phyloP scores from a whole-genome alignment of 2,329 filamentous ascomycete genomes.

The Monosporascus sp. region DNA sequence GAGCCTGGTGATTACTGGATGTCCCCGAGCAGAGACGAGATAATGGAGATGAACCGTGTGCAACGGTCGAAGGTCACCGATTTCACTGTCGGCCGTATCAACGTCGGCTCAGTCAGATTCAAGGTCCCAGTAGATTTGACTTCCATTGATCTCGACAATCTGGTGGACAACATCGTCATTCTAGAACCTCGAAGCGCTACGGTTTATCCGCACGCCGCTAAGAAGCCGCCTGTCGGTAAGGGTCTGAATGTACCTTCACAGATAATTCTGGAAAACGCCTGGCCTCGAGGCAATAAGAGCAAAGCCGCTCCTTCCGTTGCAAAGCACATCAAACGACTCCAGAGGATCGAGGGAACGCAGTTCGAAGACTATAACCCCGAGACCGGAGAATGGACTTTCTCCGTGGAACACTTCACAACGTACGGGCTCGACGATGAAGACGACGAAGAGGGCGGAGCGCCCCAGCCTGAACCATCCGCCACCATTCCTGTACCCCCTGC shows the following conservation, averaged over 20 bases:
- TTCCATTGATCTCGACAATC: constrained; percentile 71
- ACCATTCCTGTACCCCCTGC: constrained; percentile 16
- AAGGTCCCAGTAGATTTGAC: constrained; percentile 78
- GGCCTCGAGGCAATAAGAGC: constrained; percentile 66
- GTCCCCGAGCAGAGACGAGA: constrained; percentile 67
- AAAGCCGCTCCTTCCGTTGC: constrained; percentile 63
- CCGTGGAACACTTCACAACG: constrained; percentile 93
- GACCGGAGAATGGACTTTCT: constrained; percentile 85
- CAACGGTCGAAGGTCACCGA: constrained; percentile 69
- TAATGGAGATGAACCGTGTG: constrained; percentile 73
- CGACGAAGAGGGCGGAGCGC: constrained; percentile 63
- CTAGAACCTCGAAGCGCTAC: constrained; percentile 76
- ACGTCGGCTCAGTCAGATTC: constrained; percentile 79
- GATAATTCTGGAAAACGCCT: constrained; percentile 88
- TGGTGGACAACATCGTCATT: constrained; percentile 71
- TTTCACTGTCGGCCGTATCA: constrained; percentile 78
- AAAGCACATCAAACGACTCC: constrained; percentile 80
- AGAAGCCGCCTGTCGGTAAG: constrained; percentile 80
- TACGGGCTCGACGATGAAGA: constrained; percentile 81
- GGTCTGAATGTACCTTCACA: constrained; percentile 87
- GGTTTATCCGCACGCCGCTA: constrained; percentile 72
- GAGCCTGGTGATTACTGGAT: constrained; percentile 82
- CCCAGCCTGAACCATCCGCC: constrained; percentile 36
- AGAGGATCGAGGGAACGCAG: constrained; percentile 71
- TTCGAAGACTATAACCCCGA: constrained; percentile 77